Evolutionary conservation across 2,329 filamentous ascomycete species (phyloP).

Genomic region (Fusarium setosum): DNA sequence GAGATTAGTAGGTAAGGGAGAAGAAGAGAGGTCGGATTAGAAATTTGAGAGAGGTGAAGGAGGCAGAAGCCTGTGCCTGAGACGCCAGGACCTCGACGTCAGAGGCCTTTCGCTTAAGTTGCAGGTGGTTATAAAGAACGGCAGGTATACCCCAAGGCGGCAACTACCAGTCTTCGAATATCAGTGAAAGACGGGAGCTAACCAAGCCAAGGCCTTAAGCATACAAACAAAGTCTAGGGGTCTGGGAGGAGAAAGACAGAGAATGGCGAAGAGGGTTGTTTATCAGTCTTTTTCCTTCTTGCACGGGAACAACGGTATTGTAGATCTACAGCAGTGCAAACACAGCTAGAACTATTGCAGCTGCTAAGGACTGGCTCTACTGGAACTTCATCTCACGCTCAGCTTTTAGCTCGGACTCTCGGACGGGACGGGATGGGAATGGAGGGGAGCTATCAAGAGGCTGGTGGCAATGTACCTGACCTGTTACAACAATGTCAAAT

Average conservation of each 20-base stretch:
- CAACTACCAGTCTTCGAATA: slow-evolving; percentile 13
- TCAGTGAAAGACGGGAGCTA: background rate
- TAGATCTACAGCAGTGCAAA: background rate
- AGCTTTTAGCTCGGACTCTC: background rate
- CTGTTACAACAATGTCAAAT: background rate
- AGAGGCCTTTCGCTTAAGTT: slow-evolving; percentile 22
- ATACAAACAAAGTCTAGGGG: background rate
- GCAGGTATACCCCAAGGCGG: background rate
- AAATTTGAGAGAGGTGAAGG: background rate
- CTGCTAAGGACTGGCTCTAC: no score
- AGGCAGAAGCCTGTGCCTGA: background rate
- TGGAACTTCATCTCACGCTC: no score
- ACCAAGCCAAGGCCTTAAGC: background rate
- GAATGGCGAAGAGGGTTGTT: background rate
- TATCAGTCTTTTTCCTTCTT: background rate
- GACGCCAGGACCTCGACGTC: slow-evolving; percentile 19
- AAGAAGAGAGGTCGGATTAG: background rate
- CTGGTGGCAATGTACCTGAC: background rate
- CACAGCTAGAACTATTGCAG: no score
- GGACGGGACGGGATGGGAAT: background rate
- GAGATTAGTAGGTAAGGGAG: background rate
- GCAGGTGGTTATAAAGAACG: background rate
- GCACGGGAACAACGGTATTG: background rate
- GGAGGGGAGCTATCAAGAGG: background rate
- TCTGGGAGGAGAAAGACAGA: background rate